phyloP scores from a whole-genome alignment of 2,329 filamentous ascomycete species.

The Talaromyces marneffei region DNA sequence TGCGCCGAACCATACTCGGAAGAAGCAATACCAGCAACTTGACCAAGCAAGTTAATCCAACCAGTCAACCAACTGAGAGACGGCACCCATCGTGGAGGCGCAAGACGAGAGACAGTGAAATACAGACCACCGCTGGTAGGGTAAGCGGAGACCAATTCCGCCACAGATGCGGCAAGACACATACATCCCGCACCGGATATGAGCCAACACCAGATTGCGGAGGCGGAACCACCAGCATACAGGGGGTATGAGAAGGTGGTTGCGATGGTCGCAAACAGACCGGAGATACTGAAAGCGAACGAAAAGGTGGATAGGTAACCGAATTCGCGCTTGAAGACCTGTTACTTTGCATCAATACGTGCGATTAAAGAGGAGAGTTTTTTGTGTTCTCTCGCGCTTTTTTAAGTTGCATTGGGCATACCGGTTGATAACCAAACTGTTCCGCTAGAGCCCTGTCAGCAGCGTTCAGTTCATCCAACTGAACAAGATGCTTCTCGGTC shows the following conservation, averaged over 20 bases:
- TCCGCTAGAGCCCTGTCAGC: slow-evolving; percentile 26
- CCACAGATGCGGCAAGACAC: slow-evolving; percentile 51
- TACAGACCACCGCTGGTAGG: slow-evolving; percentile 53
- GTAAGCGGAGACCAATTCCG: slow-evolving; percentile 54
- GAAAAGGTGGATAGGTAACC: slow-evolving; percentile 55
- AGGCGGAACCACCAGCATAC: slow-evolving; percentile 45
- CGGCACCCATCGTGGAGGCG: slow-evolving; percentile 44
- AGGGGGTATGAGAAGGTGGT: slow-evolving; percentile 53
- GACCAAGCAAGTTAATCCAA: slow-evolving; percentile 50
- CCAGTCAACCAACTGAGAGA: slow-evolving; percentile 48
- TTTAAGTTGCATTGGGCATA: slow-evolving; percentile 15
- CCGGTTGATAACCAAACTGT: slow-evolving; percentile 29
- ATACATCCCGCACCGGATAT: slow-evolving; percentile 53
- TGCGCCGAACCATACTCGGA: slow-evolving; percentile 54
- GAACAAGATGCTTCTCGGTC: slow-evolving; percentile 14
- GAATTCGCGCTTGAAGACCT: slow-evolving; percentile 57
- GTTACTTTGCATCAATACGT: no score
- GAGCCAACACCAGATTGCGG: slow-evolving; percentile 55
- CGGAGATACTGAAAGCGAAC: slow-evolving; percentile 54
- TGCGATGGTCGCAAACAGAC: slow-evolving; percentile 51
- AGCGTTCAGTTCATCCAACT: slow-evolving; percentile 22
- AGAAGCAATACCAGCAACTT: slow-evolving; percentile 51
- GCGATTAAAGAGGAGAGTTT: neutral
- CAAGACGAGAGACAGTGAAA: slow-evolving; percentile 53
- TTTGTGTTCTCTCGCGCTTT: neutral